Evolutionary conservation across 371 early-diverging fungal genomes (phyloP), one percentile per base, ranked within the genome.

Genomic region (Apophysomyces elegans): DNA sequence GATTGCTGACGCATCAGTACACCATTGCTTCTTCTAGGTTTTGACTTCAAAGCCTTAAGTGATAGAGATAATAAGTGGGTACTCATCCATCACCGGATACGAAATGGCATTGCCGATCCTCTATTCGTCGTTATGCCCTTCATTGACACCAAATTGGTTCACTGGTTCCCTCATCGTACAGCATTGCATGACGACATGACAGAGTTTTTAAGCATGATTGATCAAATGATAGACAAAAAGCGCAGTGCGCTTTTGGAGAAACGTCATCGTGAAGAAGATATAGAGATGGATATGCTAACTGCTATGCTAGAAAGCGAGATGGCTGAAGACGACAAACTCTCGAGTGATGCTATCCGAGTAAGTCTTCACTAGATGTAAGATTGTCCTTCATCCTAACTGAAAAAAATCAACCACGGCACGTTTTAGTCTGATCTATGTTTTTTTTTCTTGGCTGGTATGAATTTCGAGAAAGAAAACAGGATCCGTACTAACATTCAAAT

Each of bases 381-480:
- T 26, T 26, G 32, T 26, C 32, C 32, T 26, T 26, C 32, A 26
- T 26, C 32, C 32, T 26, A 3, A 26, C 32, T 26, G 2, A 26
- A 26, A 26, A 26, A 3, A 26, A 26, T 2, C 32, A 26, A 26
- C 32, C 2, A 26, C 3, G 32, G 3, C 32, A 26, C 32, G 32
- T 26, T 26, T 41, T 41, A 41, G 41, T 41, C 41, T 11, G 41
- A 62, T 36, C 50, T 71, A 11, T 68, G 64, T 39, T 26, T 67
- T 0, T 74, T 69, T 7, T 71, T 82, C 64, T 61, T 86, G 1
- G 89, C 88, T 14, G 69, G 41, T 41, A 41, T 11, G 14, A 41
- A 41, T 8, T 41, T 13, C 41, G 2, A 41, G 5, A 41, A 41
- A 13, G 44, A 54, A 44, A 57, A 46, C 2, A 7, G 12, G 36